A percentile compares a stretch with the other conserved stretches of the same genome.
Evolutionary conservation across 2,329 filamentous ascomycete species (phyloP).

Genomic region (Chalaropsis ovoidea): DNA sequence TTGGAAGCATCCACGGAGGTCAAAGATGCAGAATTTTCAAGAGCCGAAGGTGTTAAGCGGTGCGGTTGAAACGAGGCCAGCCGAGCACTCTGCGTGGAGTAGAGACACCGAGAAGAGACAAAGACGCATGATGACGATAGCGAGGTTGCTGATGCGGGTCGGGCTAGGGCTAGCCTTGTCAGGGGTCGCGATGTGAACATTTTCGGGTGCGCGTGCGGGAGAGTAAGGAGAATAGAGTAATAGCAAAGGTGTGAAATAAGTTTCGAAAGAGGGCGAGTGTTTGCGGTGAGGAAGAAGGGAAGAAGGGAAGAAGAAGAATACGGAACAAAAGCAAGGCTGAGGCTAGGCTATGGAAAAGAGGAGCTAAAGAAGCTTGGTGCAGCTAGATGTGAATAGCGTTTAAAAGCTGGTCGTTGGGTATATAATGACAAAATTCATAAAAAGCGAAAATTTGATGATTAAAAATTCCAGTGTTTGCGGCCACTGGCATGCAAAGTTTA

Average conservation of each 20-base stretch:
- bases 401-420: too few species aligned
- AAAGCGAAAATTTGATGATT: too few species aligned
- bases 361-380: neutral
- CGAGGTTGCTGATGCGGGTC: slow-evolving; percentile 5
- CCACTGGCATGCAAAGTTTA: neutral
- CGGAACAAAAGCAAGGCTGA: neutral
- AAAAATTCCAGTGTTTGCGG: neutral
- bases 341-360: neutral
- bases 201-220: neutral
- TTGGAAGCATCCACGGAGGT: slow-evolving; percentile 18
- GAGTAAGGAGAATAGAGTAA: neutral
- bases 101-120: slow-evolving; percentile 6
- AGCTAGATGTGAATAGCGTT: neutral
- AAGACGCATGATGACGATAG: neutral
- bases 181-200: slow-evolving; percentile 17
- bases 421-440: neutral
- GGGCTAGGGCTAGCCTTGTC: slow-evolving; percentile 16
- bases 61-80: slow-evolving; percentile 22
- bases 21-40: slow-evolving; percentile 17
- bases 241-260: neutral
- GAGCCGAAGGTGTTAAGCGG: slow-evolving; percentile 14
- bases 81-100: neutral
- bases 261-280: neutral
- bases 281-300: neutral
- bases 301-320: neutral